phyloP scores from a whole-genome alignment of 129 eudicot species.

The Arctium lappa region DNA sequence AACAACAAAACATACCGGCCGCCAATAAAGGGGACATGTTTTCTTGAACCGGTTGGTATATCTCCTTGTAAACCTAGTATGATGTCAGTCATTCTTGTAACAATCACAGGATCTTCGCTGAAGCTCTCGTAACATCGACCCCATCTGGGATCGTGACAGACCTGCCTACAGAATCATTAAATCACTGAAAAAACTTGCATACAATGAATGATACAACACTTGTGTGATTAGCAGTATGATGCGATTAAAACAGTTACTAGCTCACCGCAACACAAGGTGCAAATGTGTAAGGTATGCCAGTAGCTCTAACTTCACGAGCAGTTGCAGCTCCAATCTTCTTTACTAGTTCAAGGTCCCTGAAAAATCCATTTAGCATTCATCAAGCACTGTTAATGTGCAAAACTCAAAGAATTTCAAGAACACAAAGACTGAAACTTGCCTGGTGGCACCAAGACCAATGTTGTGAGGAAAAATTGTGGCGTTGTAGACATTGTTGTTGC shows the following conservation, averaged over 20 bases:
- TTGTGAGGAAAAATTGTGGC: constrained; percentile 70
- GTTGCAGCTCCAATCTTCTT: constrained; percentile 67
- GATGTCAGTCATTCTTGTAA: constrained; percentile 50
- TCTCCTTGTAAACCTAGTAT: constrained; percentile 65
- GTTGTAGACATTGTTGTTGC: constrained; percentile 53
- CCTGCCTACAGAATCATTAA: constrained; percentile 23
- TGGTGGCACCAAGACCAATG: constrained; percentile 62
- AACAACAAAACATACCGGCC: constrained; percentile 32
- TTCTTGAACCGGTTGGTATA: constrained; percentile 17
- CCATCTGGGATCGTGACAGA: constrained; percentile 70
- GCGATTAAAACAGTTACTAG: neutral
- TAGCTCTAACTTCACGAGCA: constrained; percentile 65
- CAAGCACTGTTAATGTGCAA: neutral
- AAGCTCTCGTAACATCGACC: constrained; percentile 63
- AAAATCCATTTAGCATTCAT: neutral
- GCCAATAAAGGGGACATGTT: constrained; percentile 46
- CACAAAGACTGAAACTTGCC: constrained; percentile 23
- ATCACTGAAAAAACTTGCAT: neutral
- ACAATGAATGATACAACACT: neutral
- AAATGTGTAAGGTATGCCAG: constrained; percentile 54
- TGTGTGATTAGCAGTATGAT: neutral
- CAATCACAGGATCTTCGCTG: constrained; percentile 47
- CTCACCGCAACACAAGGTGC: constrained; percentile 65
- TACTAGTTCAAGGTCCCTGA: constrained; percentile 48
- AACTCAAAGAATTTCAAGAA: neutral